phyloP scores from a whole-genome alignment of 768 basidiomycete genomes.

The Boletus tomentosulus region DNA sequence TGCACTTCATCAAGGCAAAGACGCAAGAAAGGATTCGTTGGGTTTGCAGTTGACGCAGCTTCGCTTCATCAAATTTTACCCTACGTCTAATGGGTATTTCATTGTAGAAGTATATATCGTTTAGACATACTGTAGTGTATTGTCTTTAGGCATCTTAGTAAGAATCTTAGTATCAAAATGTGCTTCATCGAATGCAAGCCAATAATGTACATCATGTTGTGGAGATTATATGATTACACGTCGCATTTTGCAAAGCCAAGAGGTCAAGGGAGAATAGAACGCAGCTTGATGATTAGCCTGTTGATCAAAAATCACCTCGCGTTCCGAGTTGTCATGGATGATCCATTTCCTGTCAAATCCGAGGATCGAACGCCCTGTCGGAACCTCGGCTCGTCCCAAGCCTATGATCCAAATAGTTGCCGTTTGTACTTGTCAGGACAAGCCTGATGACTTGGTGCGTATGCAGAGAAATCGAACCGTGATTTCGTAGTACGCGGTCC shows the following conservation, averaged over 20 bases:
- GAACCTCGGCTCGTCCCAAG: no score
- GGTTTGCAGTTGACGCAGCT: slow-evolving; percentile 2
- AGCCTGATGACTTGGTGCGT: no score
- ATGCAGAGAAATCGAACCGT: no score
- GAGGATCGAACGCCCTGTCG: no score
- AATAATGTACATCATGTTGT: neutral
- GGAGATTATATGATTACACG: neutral
- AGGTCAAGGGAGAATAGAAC: neutral
- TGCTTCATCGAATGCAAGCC: no score
- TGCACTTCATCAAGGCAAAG: slow-evolving; percentile 1
- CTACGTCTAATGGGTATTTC: neutral
- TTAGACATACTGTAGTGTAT: neutral
- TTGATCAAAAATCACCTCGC: neutral
- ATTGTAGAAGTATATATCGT: neutral
- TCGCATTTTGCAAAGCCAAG: neutral
- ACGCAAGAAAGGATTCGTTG: neutral
- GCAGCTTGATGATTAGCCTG: neutral
- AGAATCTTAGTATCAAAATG: no score
- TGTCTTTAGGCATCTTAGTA: no score
- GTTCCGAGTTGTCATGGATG: neutral
- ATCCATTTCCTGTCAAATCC: neutral
- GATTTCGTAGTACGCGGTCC: no score
- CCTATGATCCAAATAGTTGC: no score
- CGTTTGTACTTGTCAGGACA: no score
- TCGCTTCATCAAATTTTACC: neutral